Percentiles rank a stretch among this genome's conserved stretches.
phyloP scores from a whole-genome alignment of 2,329 filamentous ascomycete genomes.

The Triangularia setosa region DNA sequence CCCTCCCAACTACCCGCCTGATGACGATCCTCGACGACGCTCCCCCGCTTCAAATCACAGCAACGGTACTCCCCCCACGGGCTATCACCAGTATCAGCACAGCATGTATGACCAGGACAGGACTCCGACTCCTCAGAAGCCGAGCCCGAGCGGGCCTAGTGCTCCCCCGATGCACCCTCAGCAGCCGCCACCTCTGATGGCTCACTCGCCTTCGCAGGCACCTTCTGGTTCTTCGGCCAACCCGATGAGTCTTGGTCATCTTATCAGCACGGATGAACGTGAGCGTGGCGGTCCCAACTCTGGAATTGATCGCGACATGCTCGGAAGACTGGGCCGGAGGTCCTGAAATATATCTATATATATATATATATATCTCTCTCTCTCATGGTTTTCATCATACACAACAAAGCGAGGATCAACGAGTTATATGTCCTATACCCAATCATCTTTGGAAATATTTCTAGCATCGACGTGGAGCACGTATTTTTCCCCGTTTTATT shows the following conservation, averaged over 20 bases:
- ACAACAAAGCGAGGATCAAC: neutral
- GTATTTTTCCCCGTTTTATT: neutral
- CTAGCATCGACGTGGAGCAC: neutral
- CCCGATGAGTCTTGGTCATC: conserved; percentile 52
- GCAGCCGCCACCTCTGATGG: neutral
- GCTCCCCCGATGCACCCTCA: conserved; percentile 27
- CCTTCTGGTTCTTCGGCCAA: conserved; percentile 39
- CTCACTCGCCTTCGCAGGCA: conserved; percentile 14
- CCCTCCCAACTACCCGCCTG: conserved; percentile 43
- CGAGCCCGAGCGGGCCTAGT: conserved; percentile 26
- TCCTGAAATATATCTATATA: conserved; percentile 10
- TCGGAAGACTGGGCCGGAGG: conserved; percentile 46
- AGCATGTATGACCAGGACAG: conserved; percentile 34
- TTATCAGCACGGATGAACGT: conserved; percentile 39
- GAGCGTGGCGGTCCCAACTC: conserved; percentile 28
- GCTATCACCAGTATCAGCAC: conserved; percentile 32
- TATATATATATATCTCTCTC: too few species aligned
- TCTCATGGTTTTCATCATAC: neutral
- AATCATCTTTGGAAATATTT: neutral
- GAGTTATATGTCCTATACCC: neutral
- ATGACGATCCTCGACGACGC: conserved; percentile 48
- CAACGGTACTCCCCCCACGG: conserved; percentile 46
- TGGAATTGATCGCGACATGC: conserved; percentile 55
- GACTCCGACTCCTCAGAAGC: conserved; percentile 38
- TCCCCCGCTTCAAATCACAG: conserved; percentile 49